Percentiles rank a stretch among this genome's conserved stretches.
These are phyloP conservation scores for Fusarium equiseti DNA, from an alignment of 2,329 filamentous ascomycete species.

Conservation along the genomic window DNA sequence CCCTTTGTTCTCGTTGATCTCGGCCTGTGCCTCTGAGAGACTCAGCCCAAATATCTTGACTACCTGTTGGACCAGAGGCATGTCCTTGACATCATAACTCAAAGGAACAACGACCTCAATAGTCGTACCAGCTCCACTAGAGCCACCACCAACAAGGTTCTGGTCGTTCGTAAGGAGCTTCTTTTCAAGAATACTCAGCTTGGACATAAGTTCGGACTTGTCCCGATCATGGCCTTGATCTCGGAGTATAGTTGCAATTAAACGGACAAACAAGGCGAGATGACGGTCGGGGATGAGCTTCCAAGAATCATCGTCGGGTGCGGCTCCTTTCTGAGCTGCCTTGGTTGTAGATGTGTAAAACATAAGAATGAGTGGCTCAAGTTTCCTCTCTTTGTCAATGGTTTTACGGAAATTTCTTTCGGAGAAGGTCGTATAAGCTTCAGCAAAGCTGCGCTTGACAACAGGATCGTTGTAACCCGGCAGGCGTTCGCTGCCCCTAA, in stretches of 20 bases:
- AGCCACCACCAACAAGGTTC: conserved; percentile 68
- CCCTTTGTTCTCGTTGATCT: conserved; percentile 84
- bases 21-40: conserved; percentile 83
- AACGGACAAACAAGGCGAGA: conserved; percentile 90
- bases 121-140: conserved; percentile 59
- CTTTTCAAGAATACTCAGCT: conserved; percentile 85
- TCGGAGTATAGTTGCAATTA: conserved; percentile 83
- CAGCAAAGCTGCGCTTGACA: conserved; percentile 93
- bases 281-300: conserved; percentile 94
- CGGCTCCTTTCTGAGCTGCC: conserved; percentile 79
- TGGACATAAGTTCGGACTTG: conserved; percentile 83
- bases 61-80: conserved; percentile 91
- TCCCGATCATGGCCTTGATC: conserved; percentile 88
- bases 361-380: conserved; percentile 93
- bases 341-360: conserved; percentile 97
- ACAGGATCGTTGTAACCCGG: conserved; percentile 91
- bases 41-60: conserved; percentile 86
- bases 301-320: conserved; percentile 86
- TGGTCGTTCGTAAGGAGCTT: conserved; percentile 95
- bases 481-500: conserved; percentile 84
- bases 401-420: conserved; percentile 88
- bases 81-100: conserved; percentile 95
- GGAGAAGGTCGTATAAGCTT: conserved; percentile 93
- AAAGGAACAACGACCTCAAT: conserved; percentile 86
- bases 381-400: conserved; percentile 92